Evolutionary conservation across 2,329 filamentous ascomycete species (phyloP).

Genomic region (Aspergillus ruber): DNA sequence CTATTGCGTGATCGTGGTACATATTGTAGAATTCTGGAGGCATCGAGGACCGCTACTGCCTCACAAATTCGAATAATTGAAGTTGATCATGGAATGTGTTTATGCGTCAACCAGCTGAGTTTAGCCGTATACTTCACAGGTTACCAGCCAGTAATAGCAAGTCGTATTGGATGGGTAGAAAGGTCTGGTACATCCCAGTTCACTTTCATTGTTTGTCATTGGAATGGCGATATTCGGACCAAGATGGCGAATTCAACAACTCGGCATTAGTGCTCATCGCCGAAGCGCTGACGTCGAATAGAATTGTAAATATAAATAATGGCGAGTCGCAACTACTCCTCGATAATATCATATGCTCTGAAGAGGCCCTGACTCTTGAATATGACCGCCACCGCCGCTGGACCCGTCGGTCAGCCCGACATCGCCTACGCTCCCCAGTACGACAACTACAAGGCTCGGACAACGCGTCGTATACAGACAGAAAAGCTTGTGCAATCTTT

Average conservation of each 20-base stretch:
- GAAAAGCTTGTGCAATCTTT: conserved; percentile 13
- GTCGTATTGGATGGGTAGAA: too few relatives aligned
- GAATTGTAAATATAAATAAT: background rate
- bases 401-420: background rate
- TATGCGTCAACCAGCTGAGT: too few relatives aligned
- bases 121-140: too few relatives aligned
- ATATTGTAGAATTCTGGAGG: too few relatives aligned
- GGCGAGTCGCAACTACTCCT: background rate
- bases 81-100: too few relatives aligned
- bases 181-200: too few relatives aligned
- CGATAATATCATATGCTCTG: background rate
- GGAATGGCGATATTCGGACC: background rate
- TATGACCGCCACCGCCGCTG: background rate
- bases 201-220: background rate
- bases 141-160: too few relatives aligned
- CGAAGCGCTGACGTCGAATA: background rate
- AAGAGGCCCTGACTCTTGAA: background rate
- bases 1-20: too few relatives aligned
- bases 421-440: background rate
- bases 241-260: background rate
- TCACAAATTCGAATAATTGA: too few relatives aligned
- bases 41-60: too few relatives aligned
- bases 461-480: background rate
- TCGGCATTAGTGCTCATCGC: background rate
- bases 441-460: background rate